phyloP scores from a whole-genome alignment of 306 rosid species.

The Carpinus viminea region DNA sequence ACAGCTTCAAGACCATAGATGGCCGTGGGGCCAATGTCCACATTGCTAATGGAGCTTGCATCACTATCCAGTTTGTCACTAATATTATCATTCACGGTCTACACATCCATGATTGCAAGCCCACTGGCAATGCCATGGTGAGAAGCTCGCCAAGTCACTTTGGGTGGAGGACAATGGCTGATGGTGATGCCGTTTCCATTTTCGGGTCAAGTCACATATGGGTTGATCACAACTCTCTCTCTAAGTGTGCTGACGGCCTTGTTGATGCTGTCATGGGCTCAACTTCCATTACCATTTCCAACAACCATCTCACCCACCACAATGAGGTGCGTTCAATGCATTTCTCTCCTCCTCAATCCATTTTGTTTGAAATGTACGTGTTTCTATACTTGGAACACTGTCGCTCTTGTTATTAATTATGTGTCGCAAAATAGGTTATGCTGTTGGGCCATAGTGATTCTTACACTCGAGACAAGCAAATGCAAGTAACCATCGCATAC shows the following conservation, averaged over 20 bases:
- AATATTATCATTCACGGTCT: constrained; percentile 86
- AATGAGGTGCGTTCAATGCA: constrained; percentile 64
- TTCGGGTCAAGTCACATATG: constrained; percentile 93
- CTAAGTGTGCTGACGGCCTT: constrained; percentile 96
- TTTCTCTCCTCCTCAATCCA: neutral
- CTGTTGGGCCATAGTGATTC: constrained; percentile 95
- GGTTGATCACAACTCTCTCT: constrained; percentile 94
- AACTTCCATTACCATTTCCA: constrained; percentile 87
- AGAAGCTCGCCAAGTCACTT: constrained; percentile 86
- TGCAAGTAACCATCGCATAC: constrained; percentile 98
- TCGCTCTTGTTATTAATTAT: constrained; percentile 11
- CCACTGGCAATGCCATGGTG: constrained; percentile 97
- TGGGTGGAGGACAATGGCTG: constrained; percentile 99
- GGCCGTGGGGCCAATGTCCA: constrained; percentile 91
- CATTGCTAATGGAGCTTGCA: constrained; percentile 89
- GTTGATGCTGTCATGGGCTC: constrained; percentile 98
- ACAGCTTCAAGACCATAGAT: constrained; percentile 96
- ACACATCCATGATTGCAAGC: constrained; percentile 89
- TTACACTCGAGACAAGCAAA: constrained; percentile 82
- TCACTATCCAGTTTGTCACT: constrained; percentile 85
- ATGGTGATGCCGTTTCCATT: constrained; percentile 90
- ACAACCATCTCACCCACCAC: constrained; percentile 98
- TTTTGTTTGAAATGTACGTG: neutral
- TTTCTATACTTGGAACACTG: neutral
- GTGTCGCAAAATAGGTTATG: constrained; percentile 68